Percentiles rank a stretch among this genome's conserved stretches.
Conservation (phyloP, 1,284 basidiomycete species). For the Phellinidium pouzarii region DNA sequence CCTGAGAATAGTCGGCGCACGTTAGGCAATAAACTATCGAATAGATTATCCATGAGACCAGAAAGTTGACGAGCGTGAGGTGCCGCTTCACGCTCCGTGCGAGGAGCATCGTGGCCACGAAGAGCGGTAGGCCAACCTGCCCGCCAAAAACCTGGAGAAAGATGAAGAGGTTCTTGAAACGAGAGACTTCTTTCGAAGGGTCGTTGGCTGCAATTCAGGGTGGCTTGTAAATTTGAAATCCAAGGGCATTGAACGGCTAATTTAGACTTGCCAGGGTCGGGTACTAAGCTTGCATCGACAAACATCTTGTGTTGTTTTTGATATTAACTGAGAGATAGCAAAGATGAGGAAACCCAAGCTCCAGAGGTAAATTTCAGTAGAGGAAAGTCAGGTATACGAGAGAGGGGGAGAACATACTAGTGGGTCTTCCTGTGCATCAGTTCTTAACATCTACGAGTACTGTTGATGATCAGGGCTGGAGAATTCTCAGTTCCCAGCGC, state of each 20-base stretch:
- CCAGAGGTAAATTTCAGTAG: too few species aligned
- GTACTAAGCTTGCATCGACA: not conserved
- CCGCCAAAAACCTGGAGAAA: constrained; percentile 16
- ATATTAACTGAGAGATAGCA: too few species aligned
- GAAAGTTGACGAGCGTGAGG: constrained; percentile 15
- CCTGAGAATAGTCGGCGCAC: constrained; percentile 3
- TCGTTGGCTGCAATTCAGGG: constrained; percentile 1
- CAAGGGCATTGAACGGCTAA: not conserved
- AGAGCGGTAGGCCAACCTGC: constrained; percentile 17
- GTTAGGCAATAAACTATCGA: constrained; percentile 16
- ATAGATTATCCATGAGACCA: constrained; percentile 15
- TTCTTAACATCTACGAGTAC: too few species aligned
- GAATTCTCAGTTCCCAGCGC: too few species aligned
- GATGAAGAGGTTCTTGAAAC: constrained; percentile 8
- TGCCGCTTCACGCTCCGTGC: constrained; percentile 13
- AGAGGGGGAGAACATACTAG: too few species aligned
- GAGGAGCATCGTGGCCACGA: constrained; percentile 16
- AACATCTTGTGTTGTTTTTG: too few species aligned
- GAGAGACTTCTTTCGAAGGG: not conserved
- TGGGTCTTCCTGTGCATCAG: too few species aligned
- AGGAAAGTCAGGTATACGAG: too few species aligned
- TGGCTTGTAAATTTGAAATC: not conserved
- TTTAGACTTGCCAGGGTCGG: not conserved
- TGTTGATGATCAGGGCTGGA: too few species aligned
- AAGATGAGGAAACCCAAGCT: not conserved